phyloP scores from a whole-genome alignment of 345 rosid species.

The Populus tremula region DNA sequence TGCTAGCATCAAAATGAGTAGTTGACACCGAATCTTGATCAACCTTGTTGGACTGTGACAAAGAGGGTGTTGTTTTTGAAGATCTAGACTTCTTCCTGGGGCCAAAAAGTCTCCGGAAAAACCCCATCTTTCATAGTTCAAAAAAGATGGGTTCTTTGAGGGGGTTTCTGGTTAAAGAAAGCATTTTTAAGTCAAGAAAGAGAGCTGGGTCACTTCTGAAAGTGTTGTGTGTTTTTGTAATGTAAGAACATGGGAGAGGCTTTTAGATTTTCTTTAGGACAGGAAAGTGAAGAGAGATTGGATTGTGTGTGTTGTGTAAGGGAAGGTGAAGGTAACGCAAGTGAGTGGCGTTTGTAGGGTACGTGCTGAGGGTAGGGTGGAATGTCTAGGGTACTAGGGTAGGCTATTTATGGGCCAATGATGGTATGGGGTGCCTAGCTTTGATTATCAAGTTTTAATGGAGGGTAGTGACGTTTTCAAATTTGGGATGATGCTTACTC shows the following conservation, averaged over 20 bases:
- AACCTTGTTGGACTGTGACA: conserved; percentile 12
- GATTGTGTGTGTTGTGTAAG: background rate
- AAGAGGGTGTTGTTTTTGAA: conserved; percentile 7
- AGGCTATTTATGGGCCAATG: background rate
- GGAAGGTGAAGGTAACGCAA: conserved; percentile 1
- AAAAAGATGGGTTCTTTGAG: background rate
- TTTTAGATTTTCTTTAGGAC: background rate
- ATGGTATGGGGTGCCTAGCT: too few species aligned
- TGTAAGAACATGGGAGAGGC: background rate
- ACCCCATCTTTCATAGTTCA: conserved; percentile 59
- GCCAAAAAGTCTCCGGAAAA: conserved; percentile 74
- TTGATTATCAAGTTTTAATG: too few species aligned
- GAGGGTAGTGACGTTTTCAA: too few species aligned
- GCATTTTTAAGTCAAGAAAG: background rate
- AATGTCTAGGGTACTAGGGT: background rate
- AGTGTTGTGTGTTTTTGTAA: background rate
- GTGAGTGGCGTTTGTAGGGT: background rate
- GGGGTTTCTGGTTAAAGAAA: background rate
- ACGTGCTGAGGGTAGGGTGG: conserved; percentile 4
- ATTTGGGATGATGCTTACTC: background rate
- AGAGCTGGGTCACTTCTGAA: background rate
- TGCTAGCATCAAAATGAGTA: conserved; percentile 5
- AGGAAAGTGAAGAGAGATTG: background rate
- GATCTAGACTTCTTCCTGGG: conserved; percentile 37
- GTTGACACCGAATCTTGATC: background rate